Base-by-base conservation (phyloP, 2,329 filamentous ascomycete genomes). In the Fusarium illudens region DNA sequence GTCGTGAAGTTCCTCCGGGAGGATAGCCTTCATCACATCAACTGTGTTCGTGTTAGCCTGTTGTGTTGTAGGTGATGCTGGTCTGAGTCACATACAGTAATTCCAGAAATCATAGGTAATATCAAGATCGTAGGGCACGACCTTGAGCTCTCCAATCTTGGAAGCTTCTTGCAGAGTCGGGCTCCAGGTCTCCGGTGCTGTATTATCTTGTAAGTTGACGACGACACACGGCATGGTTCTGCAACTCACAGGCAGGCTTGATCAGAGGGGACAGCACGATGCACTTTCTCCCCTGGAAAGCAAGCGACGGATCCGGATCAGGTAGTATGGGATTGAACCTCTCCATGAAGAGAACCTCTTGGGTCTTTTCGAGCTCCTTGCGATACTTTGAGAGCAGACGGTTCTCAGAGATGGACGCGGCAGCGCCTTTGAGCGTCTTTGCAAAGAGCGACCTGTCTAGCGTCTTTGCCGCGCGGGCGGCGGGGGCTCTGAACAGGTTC, bases 81-180 rank as follows among this genome's bases (percentile, higher is more conserved):
- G 19, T 22, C 12, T 19, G 15, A 60, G 27, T 66, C 37, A 77
- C 85, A 71, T 84, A 92, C 91, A 84, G 77, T 96, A 95, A 52
- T 84, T 90, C 93, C 94, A 98, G 79, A 94, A 90, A 72, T 91
- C 86, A 79, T 99, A 99, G 71, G 90, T 88, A 61, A 98, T 84
- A 33, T 87, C 81, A 60, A 98, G 80, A 64, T 92, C 85, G 78
- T 91, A 97, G 1, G 93, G 91, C 1, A 94, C 82, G 32, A 98
- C 79, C 17, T 85, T 86, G 29, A 97, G 79, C 42, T 92, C 88
- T 27, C 91, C 86, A 53, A 84, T 83, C 67, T 90, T 83, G 5
- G 94, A 87, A 32, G 93, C 88, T 66, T 92, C 87, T 62, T 83
- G 85, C 48, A 97, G 79, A 36, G 84, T 87, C 5, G 87, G 75